These are phyloP conservation scores for Cyberlindnera samutprakarnensis DNA, from an alignment of 805 yeast genomes.

Conservation along the genomic window DNA sequence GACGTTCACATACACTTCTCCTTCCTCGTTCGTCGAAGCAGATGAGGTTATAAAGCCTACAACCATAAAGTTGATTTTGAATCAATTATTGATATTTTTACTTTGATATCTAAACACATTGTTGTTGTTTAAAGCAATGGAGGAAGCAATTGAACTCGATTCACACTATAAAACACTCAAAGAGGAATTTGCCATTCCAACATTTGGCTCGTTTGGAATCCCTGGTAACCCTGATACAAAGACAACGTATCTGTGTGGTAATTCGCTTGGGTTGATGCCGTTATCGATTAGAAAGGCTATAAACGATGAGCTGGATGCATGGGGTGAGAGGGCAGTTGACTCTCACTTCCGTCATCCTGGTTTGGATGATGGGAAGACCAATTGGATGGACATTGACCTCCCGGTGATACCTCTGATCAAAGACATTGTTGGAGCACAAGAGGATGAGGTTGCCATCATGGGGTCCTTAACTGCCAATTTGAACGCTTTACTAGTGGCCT, in stretches of 20 bases:
- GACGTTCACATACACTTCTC: too few relatives aligned
- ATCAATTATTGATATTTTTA: too few relatives aligned
- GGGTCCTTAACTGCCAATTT: slow-evolving; percentile 79
- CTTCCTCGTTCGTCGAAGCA: too few relatives aligned
- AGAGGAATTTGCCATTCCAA: slow-evolving; percentile 57
- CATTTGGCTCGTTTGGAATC: slow-evolving; percentile 50
- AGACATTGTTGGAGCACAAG: slow-evolving; percentile 66
- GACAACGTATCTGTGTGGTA: slow-evolving; percentile 75
- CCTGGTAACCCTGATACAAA: slow-evolving; percentile 6
- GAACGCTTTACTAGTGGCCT: slow-evolving; percentile 64
- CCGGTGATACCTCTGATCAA: slow-evolving; percentile 67
- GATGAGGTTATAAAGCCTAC: too few relatives aligned
- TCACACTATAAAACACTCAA: slow-evolving; percentile 26
- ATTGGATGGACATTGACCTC: slow-evolving; percentile 82
- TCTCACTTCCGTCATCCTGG: slow-evolving; percentile 72
- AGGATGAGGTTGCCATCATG: slow-evolving; percentile 80
- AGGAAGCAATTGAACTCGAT: slow-evolving; percentile 6
- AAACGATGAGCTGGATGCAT: slow-evolving; percentile 64
- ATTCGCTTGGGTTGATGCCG: slow-evolving; percentile 93
- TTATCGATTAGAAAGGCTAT: slow-evolving; percentile 48
- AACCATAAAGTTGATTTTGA: too few relatives aligned
- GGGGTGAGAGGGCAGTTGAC: slow-evolving; percentile 78
- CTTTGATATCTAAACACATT: too few relatives aligned
- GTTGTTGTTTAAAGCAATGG: too few relatives aligned
- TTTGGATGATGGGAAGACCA: slow-evolving; percentile 36